Evolutionary conservation across 2,329 filamentous ascomycete species (phyloP).

Genomic region (Parastagonospora avenae): DNA sequence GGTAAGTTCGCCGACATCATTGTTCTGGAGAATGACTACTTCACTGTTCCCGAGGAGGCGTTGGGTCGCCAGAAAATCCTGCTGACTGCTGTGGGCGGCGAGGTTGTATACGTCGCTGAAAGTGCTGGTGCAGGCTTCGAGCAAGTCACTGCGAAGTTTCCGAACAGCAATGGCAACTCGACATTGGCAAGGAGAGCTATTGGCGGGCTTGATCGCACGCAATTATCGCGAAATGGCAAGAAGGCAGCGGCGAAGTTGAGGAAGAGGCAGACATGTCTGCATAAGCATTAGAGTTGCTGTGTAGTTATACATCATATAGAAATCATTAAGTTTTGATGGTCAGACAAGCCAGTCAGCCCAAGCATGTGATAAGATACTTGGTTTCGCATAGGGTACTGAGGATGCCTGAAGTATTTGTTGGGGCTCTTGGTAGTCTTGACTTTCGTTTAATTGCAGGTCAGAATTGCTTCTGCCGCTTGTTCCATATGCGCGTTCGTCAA

Average conservation of each 20-base stretch:
- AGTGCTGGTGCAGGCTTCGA: not conserved
- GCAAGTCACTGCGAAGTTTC: slow-evolving; percentile 3
- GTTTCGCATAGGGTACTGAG: too few relatives aligned
- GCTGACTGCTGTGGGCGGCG: slow-evolving; percentile 3
- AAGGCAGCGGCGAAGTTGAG: not conserved
- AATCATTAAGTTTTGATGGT: too few relatives aligned
- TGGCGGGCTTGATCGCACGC: slow-evolving; percentile 4
- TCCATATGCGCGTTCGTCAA: too few relatives aligned
- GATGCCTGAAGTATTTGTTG: too few relatives aligned
- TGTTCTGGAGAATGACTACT: slow-evolving; percentile 4
- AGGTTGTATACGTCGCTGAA: slow-evolving; percentile 4
- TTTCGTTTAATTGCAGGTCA: too few relatives aligned
- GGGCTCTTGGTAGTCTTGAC: too few relatives aligned
- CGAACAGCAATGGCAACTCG: not conserved
- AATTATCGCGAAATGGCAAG: not conserved
- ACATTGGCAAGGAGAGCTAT: not conserved
- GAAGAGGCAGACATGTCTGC: slow-evolving; percentile 2
- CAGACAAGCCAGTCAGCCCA: too few relatives aligned
- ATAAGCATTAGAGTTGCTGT: not conserved
- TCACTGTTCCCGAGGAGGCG: slow-evolving; percentile 3
- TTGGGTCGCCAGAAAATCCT: slow-evolving; percentile 1
- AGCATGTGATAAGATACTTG: too few relatives aligned
- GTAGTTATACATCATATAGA: too few relatives aligned
- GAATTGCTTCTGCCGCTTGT: too few relatives aligned
- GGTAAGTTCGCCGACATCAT: slow-evolving; percentile 5